Conservation (phyloP, 139 green algal genomes). For the Chlamydomonas incerta region DNA sequence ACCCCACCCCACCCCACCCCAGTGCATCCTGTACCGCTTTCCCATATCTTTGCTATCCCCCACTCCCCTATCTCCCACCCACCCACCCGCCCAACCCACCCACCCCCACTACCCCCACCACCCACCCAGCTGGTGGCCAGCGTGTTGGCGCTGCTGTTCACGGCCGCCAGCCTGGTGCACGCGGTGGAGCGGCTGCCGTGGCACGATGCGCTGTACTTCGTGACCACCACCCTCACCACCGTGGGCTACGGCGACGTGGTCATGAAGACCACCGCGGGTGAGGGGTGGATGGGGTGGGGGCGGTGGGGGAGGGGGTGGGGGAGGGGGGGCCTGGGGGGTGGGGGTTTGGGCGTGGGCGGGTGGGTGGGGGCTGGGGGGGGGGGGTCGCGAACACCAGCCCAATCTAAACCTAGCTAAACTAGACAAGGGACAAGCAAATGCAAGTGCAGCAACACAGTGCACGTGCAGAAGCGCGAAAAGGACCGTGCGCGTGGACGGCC, state of each 20-base stretch:
- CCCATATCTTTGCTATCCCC: too few relatives aligned
- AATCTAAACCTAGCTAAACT: too few relatives aligned
- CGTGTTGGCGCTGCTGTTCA: slow-evolving; percentile 72
- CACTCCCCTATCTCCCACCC: too few relatives aligned
- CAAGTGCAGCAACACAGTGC: too few relatives aligned
- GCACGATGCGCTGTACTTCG: slow-evolving; percentile 87
- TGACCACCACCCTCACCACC: slow-evolving; percentile 80
- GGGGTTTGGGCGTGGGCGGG: not conserved
- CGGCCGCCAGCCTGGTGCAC: slow-evolving; percentile 42
- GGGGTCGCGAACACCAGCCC: too few relatives aligned
- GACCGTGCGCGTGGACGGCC: too few relatives aligned
- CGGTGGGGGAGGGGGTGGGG: not conserved
- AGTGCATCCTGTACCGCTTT: not conserved
- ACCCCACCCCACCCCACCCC: too few relatives aligned
- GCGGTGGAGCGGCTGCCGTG: slow-evolving; percentile 76
- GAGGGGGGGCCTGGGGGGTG: not conserved
- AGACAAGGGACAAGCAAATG: too few relatives aligned
- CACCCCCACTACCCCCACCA: not conserved
- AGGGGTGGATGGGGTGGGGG: not conserved
- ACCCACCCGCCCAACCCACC: too few relatives aligned
- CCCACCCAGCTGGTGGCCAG: slow-evolving; percentile 68
- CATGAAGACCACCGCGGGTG: slow-evolving; percentile 54
- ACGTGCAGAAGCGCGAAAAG: too few relatives aligned
- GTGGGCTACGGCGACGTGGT: slow-evolving; percentile 85
- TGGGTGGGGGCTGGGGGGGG: not conserved